phyloP scores from a whole-genome alignment of 805 yeast genomes.

The Debaryomyces tyrocola region DNA sequence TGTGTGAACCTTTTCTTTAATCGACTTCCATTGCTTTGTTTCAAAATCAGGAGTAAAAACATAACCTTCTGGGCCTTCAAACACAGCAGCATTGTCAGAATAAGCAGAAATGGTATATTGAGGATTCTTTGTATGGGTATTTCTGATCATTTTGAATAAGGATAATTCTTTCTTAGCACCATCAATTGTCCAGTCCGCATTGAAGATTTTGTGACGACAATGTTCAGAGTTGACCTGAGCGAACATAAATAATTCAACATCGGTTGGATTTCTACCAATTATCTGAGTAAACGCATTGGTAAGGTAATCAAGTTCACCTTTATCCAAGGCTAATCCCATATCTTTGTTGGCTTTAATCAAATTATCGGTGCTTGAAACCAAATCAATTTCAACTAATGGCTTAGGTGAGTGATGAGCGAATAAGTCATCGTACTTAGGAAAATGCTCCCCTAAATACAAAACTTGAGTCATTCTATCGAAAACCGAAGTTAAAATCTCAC shows the following conservation, averaged over 20 bases:
- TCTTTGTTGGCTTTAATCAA: constrained; percentile 74
- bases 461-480: constrained; percentile 95
- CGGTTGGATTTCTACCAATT: constrained; percentile 89
- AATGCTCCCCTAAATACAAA: constrained; percentile 50
- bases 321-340: constrained; percentile 91
- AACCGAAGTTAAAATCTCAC: constrained; percentile 63
- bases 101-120: constrained; percentile 89
- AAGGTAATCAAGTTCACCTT: constrained; percentile 89
- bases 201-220: constrained; percentile 98
- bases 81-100: constrained; percentile 96
- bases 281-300: constrained; percentile 75
- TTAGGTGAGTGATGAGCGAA: constrained; percentile 80
- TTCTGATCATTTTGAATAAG: constrained; percentile 91
- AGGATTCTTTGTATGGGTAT: constrained; percentile 81
- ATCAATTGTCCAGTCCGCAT: constrained; percentile 97
- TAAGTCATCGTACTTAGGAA: constrained; percentile 69
- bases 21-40: constrained; percentile 71
- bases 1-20: constrained; percentile 79
- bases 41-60: constrained; percentile 75
- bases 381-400: constrained; percentile 75
- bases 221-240: constrained; percentile 99
- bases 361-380: constrained; percentile 55
- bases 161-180: constrained; percentile 70
- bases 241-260: constrained; percentile 97
- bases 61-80: constrained; percentile 78